Percentiles rank a stretch among this genome's conserved stretches.
Conservation (phyloP, 1,284 basidiomycete species). For the Heterobasidion irregulare region DNA sequence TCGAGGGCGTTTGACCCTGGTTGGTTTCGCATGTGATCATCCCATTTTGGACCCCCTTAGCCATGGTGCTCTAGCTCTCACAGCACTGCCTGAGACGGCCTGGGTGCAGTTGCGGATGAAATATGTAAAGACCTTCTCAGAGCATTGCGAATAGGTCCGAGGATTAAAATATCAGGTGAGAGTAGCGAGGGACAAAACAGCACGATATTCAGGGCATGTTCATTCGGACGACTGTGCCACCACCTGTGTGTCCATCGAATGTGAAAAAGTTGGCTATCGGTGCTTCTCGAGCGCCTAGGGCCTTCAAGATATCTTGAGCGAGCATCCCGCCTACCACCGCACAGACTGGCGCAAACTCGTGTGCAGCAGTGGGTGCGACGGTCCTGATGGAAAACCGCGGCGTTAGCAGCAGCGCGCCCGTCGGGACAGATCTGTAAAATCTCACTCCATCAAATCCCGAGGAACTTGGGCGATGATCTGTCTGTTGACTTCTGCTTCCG, state of each 20-base stretch:
- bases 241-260: constrained; percentile 79
- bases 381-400: constrained; percentile 29
- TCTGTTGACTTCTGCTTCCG: constrained; percentile 60
- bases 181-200: background rate
- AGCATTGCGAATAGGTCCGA: background rate
- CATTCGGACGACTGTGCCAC: constrained; percentile 57
- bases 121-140: background rate
- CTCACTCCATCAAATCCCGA: constrained; percentile 50
- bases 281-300: constrained; percentile 81
- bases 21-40: background rate
- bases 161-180: background rate
- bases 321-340: constrained; percentile 92
- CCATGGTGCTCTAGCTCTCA: background rate
- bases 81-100: background rate
- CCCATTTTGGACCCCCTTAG: background rate
- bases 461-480: constrained; percentile 53
- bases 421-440: constrained; percentile 7
- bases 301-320: constrained; percentile 92
- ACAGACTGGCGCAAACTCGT: constrained; percentile 85
- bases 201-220: constrained; percentile 27
- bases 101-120: background rate
- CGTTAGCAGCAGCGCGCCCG: background rate
- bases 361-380: constrained; percentile 60
- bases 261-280: constrained; percentile 90
- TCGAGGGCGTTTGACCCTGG: background rate